Evolutionary conservation across 1,139 yeast genomes (phyloP).

Genomic region (Candida glucosophila): DNA sequence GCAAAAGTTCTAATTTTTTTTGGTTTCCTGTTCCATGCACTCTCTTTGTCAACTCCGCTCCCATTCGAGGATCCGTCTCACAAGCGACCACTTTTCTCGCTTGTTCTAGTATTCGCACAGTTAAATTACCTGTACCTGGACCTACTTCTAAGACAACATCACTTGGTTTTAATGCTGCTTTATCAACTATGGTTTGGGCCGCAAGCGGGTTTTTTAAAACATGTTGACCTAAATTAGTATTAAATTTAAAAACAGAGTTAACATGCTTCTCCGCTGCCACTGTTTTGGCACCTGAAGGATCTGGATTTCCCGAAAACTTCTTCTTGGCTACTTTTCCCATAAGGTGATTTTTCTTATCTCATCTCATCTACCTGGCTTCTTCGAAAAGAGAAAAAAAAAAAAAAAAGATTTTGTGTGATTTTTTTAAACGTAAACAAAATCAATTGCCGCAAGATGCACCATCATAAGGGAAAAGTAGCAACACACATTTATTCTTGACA

Average conservation of each 20-base stretch:
- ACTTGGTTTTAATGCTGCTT: constrained; percentile 86
- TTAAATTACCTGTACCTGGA: constrained; percentile 98
- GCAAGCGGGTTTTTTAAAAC: constrained; percentile 91
- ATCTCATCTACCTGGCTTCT: not conserved
- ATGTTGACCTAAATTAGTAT: constrained; percentile 95
- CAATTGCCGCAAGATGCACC: too few relatives aligned
- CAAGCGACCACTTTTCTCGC: constrained; percentile 90
- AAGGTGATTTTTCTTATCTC: constrained; percentile 1
- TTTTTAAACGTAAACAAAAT: constrained; percentile 4
- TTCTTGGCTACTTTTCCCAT: constrained; percentile 54
- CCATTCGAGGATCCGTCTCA: constrained; percentile 99
- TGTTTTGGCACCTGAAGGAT: constrained; percentile 32
- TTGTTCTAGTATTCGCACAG: constrained; percentile 85
- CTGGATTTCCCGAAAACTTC: constrained; percentile 35
- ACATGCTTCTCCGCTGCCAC: constrained; percentile 63
- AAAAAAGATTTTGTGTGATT: constrained; percentile 1
- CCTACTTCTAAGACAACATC: constrained; percentile 95
- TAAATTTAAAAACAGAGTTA: constrained; percentile 88
- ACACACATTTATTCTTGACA: too few relatives aligned
- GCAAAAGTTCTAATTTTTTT: constrained; percentile 78
- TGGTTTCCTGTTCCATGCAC: constrained; percentile 94
- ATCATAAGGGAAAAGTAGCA: too few relatives aligned
- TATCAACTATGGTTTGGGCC: constrained; percentile 97
- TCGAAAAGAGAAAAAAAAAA: not conserved
- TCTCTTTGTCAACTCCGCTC: constrained; percentile 94